phyloP scores from a whole-genome alignment of 257 asterid genomes.

The Voacanga thouarsii region DNA sequence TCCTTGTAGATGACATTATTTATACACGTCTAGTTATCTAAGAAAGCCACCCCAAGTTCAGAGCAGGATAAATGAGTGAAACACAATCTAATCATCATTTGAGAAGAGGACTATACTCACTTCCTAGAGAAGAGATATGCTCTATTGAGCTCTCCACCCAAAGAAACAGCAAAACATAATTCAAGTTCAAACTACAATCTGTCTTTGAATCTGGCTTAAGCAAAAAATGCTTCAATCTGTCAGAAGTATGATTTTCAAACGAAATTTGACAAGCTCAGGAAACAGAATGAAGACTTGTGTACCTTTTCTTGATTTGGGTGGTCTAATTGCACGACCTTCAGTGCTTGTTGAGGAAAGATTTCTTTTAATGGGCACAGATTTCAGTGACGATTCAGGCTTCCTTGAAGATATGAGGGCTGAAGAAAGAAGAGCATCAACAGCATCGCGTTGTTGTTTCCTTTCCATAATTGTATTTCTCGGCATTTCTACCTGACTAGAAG shows the following conservation, averaged over 20 bases:
- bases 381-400: conserved; percentile 51
- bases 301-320: conserved; percentile 56
- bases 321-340: conserved; percentile 33
- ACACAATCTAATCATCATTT: neutral
- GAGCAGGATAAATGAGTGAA: neutral
- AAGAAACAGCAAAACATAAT: neutral
- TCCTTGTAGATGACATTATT: neutral
- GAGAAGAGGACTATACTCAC: neutral
- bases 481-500: conserved; percentile 38
- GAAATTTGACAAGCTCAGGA: no score
- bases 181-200: neutral
- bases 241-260: neutral
- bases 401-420: conserved; percentile 87
- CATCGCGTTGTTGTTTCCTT: conserved; percentile 90
- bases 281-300: conserved; percentile 4
- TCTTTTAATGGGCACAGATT: conserved; percentile 49
- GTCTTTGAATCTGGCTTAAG: no score
- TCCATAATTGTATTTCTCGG: conserved; percentile 38
- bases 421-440: conserved; percentile 89
- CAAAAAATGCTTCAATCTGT: no score
- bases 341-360: conserved; percentile 30
- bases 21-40: neutral
- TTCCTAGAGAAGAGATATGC: neutral
- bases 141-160: neutral
- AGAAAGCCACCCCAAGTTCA: neutral